Base-by-base conservation (phyloP, 2,329 filamentous ascomycete species). In the Beauveria australis region DNA sequence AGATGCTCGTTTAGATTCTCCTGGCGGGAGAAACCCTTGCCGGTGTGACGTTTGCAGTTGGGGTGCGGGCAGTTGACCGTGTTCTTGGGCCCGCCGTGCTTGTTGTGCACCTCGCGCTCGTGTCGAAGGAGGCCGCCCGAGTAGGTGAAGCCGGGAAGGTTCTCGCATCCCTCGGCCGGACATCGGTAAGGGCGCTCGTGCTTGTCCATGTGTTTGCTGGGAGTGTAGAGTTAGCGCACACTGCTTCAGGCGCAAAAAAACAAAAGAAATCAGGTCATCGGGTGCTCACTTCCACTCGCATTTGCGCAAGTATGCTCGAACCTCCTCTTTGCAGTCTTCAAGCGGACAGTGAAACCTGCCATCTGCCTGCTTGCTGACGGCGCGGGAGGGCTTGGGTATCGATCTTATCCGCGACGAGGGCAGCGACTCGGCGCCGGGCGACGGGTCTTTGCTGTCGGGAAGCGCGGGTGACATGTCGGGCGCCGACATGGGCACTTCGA, bases 201-300 rank as follows among this genome's bases (percentile, higher is more conserved):
- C 73, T 96, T 96, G 76, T 97, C 93, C 92, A 97, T 97, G 72
- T 97, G 93, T 77, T 97, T 97, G 71, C 91, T 96, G 65, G 7
- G 7, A 19, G 24, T 55, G 30, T 59, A 10, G 30, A 33, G 49
- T 60, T 53, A 48, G 58, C 44, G 30, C 74, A 68, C 64, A 60
- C n/a, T 16, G 14, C n/a, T 19, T 10, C 12, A 6, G 28, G 47
- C 33, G 60, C 53, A 5, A 40, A 12, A 2, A 9, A 26, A n/a
- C n/a, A 24, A 18, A 46, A 19, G 4, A 44, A 53, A 24, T 6
- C 12, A 18, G 19, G 14, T 22, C 9, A 16, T 12, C 7, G 3
- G 12, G 61, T 33, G 82, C 89, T 83, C 78, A 94, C 91, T 89
- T 95, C 91, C 91, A 97, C 77, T 96, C 92, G 76, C 92, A 96